A percentile compares a stretch with the other conserved stretches of the same genome.
Conservation (phyloP, 2,329 filamentous ascomycete species). For the Trichophaea hybrida region DNA sequence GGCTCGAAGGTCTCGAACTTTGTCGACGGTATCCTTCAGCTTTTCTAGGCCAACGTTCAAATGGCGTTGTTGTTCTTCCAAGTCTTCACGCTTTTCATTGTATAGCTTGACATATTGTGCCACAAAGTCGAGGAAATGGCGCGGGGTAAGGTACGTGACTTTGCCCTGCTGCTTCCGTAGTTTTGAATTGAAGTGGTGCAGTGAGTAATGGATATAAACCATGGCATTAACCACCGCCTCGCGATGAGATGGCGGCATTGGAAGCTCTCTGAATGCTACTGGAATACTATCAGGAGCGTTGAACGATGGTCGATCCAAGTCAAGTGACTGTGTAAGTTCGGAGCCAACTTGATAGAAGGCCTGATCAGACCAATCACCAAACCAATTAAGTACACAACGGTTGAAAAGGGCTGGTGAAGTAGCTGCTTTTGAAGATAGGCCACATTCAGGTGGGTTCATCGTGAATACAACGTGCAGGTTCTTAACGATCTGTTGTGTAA, state of each 20-base stretch:
- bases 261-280: slow-evolving; percentile 75
- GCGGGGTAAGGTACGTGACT: slow-evolving; percentile 82
- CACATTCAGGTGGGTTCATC: slow-evolving; percentile 97
- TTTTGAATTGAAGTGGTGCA: slow-evolving; percentile 77
- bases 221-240: slow-evolving; percentile 93
- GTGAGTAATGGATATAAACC: slow-evolving; percentile 95
- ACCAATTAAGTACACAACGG: slow-evolving; percentile 98
- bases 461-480: slow-evolving; percentile 99
- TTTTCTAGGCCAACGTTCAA: slow-evolving; percentile 97
- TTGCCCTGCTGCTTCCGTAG: slow-evolving; percentile 84
- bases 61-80: slow-evolving; percentile 97
- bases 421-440: slow-evolving; percentile 85
- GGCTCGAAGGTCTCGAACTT: slow-evolving; percentile 79
- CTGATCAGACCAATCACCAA: slow-evolving; percentile 98
- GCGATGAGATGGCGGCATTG: slow-evolving; percentile 72
- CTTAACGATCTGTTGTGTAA: slow-evolving; percentile 97
- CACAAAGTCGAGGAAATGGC: slow-evolving; percentile 96
- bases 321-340: slow-evolving; percentile 89
- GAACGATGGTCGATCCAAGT: slow-evolving; percentile 79
- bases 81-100: slow-evolving; percentile 93
- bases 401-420: slow-evolving; percentile 98
- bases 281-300: slow-evolving; percentile 79
- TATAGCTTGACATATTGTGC: slow-evolving; percentile 95
- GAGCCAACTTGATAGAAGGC: slow-evolving; percentile 94
- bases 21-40: slow-evolving; percentile 87